These are phyloP conservation scores for Eimeria maxima DNA, from an alignment of 169 alveolate species.

Conservation along the genomic window DNA sequence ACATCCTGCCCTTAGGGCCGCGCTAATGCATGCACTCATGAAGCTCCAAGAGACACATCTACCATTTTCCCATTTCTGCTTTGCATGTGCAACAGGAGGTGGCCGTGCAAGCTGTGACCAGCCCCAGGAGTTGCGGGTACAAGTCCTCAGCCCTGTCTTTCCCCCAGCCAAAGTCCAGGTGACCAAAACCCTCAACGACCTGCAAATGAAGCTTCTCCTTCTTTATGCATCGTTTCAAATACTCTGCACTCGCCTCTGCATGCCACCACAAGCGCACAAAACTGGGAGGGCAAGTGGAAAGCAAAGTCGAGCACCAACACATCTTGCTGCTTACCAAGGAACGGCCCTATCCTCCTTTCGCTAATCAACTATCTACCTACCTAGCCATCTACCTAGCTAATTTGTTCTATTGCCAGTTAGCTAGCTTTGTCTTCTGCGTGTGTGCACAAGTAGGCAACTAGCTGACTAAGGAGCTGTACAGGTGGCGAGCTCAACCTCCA, in stretches of 20 bases:
- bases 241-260: slow-evolving; percentile 61
- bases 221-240: slow-evolving; percentile 30
- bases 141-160: slow-evolving; percentile 51
- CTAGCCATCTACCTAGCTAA: neutral
- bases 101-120: slow-evolving; percentile 19
- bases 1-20: no score
- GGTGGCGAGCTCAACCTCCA: no score
- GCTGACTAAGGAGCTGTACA: neutral
- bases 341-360: no score
- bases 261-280: slow-evolving; percentile 48
- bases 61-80: neutral
- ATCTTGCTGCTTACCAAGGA: no score
- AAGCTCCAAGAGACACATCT: neutral
- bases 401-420: neutral
- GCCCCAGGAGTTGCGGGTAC: slow-evolving; percentile 56
- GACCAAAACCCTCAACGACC: slow-evolving; percentile 59
- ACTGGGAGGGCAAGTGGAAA: neutral
- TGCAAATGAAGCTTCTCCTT: slow-evolving; percentile 29
- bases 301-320: neutral
- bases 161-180: slow-evolving; percentile 81
- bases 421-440: neutral
- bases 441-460: neutral
- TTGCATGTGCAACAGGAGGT: slow-evolving; percentile 49
- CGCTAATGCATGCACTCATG: neutral
- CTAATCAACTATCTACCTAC: neutral